A percentile compares a stretch with the other conserved stretches of the same genome.
Evolutionary conservation across 768 basidiomycete genomes (phyloP).

Genomic region (Amanita thiersii): DNA sequence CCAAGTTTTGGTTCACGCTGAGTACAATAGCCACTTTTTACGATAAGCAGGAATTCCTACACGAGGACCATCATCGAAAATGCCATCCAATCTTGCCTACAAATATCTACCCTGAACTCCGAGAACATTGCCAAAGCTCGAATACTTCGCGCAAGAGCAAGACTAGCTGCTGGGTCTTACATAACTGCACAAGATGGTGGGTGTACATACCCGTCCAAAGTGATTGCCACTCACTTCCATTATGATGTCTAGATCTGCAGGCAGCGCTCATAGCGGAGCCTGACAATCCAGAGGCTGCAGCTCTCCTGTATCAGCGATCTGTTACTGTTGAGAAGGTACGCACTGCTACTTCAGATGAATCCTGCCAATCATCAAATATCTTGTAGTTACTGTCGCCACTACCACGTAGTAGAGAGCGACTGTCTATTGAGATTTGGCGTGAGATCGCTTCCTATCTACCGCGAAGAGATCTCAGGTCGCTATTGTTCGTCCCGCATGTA

Average conservation of each 20-base stretch:
- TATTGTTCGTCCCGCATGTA: constrained; percentile 56
- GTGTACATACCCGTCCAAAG: not conserved
- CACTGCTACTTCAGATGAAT: constrained; percentile 6
- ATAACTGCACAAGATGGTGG: constrained; percentile 62
- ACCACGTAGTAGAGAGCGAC: constrained; percentile 38
- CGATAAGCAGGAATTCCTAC: constrained; percentile 23
- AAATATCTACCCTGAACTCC: constrained; percentile 42
- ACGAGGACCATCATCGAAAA: constrained; percentile 64
- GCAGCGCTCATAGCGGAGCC: constrained; percentile 58
- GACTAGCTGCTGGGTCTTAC: constrained; percentile 50
- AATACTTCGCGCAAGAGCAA: constrained; percentile 57
- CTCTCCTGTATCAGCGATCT: constrained; percentile 46
- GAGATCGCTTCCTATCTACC: constrained; percentile 59
- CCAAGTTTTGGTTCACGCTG: constrained; percentile 6
- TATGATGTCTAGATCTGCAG: constrained; percentile 43
- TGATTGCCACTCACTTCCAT: not conserved
- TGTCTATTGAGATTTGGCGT: constrained; percentile 67
- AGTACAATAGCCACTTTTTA: not conserved
- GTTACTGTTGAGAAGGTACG: constrained; percentile 51
- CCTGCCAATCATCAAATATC: not conserved
- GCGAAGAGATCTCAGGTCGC: constrained; percentile 53
- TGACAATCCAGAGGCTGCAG: constrained; percentile 61
- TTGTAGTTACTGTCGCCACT: constrained; percentile 30
- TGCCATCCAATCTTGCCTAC: constrained; percentile 63
- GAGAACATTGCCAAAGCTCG: constrained; percentile 51